Conservation (phyloP, 305 asterid genomes). For the Rubia occidens region DNA sequence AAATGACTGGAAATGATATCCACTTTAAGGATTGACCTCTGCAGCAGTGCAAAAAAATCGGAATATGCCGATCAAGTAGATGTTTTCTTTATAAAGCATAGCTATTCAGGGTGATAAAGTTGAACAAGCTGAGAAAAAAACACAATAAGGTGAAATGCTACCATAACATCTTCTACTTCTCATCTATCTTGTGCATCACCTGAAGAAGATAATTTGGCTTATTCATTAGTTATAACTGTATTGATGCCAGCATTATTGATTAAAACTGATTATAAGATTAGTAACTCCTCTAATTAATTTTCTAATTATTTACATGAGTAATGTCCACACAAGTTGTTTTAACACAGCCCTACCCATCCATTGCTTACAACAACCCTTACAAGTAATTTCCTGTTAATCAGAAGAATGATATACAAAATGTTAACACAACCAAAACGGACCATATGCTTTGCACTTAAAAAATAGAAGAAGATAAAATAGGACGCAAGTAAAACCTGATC, state of each 20-base stretch:
- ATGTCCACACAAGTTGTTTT: neutral
- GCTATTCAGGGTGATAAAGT: neutral
- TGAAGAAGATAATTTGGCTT: no score
- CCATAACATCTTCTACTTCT: no score
- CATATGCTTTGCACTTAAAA: neutral
- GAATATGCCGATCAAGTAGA: neutral
- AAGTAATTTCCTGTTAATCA: neutral
- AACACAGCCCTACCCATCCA: neutral
- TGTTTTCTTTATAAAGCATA: neutral
- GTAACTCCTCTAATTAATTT: no score
- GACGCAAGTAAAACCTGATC: neutral
- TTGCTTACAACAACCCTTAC: neutral
- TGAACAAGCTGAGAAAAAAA: no score
- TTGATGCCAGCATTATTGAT: neutral
- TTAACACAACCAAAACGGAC: neutral
- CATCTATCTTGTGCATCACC: no score
- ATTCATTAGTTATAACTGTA: no score
- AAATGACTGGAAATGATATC: no score
- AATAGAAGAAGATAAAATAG: neutral
- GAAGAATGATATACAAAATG: neutral
- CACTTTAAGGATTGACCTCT: no score
- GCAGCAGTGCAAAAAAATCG: neutral
- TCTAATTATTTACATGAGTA: neutral
- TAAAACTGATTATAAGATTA: neutral
- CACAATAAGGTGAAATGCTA: no score